Evolutionary conservation across 441 rosid species (phyloP).

Genomic region (Sinapis alba): DNA sequence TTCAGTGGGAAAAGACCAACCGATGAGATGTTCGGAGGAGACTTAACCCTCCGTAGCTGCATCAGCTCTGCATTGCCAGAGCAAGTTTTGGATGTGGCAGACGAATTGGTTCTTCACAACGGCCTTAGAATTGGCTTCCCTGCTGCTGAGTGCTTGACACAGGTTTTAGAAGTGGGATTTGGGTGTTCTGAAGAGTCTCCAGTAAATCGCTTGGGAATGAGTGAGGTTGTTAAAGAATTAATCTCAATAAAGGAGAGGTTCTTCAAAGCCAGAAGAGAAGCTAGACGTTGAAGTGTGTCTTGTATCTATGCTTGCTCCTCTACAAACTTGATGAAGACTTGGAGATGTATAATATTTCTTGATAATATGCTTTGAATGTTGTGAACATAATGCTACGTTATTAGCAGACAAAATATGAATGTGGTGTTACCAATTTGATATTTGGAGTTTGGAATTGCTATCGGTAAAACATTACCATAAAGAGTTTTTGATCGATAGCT

Average conservation of each 20-base stretch:
- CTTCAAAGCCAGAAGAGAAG: neutral
- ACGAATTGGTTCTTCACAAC: neutral
- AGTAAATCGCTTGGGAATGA: slow-evolving; percentile 12
- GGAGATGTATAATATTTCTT: neutral
- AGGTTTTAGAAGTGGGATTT: slow-evolving; percentile 23
- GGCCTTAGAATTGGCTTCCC: slow-evolving; percentile 3
- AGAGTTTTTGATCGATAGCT: too few species aligned
- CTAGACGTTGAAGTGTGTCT: slow-evolving; percentile 5
- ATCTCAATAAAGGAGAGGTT: slow-evolving; percentile 13
- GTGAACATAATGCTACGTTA: neutral
- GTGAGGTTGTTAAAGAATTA: slow-evolving; percentile 17
- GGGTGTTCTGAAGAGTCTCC: slow-evolving; percentile 24
- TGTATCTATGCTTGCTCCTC: neutral
- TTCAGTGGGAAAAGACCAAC: neutral
- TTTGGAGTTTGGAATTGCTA: neutral
- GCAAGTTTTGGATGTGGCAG: slow-evolving; percentile 37
- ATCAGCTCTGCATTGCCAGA: slow-evolving; percentile 12
- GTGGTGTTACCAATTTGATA: neutral
- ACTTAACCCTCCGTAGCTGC: slow-evolving; percentile 1
- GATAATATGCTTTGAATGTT: neutral
- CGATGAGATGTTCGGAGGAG: neutral
- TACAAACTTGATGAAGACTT: neutral
- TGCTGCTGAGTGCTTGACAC: slow-evolving; percentile 22
- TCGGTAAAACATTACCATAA: neutral
- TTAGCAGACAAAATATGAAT: neutral